Evolutionary conservation across 495 filamentous ascomycete genomes (phyloP), one percentile per base, ranked within the genome.

Genomic region (Xylaria acuta): DNA sequence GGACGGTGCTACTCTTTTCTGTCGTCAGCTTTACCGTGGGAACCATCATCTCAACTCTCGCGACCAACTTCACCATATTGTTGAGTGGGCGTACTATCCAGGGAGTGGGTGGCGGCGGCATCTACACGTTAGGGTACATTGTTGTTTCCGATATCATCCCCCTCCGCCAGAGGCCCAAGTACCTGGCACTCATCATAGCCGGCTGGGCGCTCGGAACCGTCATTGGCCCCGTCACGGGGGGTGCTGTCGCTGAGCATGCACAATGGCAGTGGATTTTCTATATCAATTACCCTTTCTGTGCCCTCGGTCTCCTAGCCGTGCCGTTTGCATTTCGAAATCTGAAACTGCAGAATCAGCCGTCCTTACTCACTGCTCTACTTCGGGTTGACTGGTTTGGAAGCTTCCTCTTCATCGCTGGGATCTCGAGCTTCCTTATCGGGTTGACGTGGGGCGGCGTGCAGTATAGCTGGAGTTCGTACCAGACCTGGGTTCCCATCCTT

Each of bases 191-290:
- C 18, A 41, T 83, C 27, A 32, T 60, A 1, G 65, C 36, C 1
- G 64, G 53, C 0, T 74, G 88, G 88, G 87, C 88, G 25, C 54
- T 93, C 20, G 92, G 92, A 1, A 88, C 86, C 0, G 89, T 92
- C 1, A 80, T 83, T 7, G 91, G 92, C 3, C 92, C 92, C 0
- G 79, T 94, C 53, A 76, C 92, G 1, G 92, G 90, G 43, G 91
- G 91, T 25, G 88, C 83, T 1, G 90, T 93, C 67, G 82, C 90
- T 2, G 81, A 92, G 67, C n/a, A 69, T 22, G 38, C 66, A 0
- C 20, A 7, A 7, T 69, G 51, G 66, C 62, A 81, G 30, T 87
- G 86, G 86, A 80, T 86, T 62, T 84, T 85, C 74, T 83, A 74
- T 69, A 71, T 86, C 70, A 85, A 85, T 51, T 70, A 84, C 1